These are phyloP conservation scores for Perilla frutescens DNA, from an alignment of 257 asterid species.

Conservation along the genomic window DNA sequence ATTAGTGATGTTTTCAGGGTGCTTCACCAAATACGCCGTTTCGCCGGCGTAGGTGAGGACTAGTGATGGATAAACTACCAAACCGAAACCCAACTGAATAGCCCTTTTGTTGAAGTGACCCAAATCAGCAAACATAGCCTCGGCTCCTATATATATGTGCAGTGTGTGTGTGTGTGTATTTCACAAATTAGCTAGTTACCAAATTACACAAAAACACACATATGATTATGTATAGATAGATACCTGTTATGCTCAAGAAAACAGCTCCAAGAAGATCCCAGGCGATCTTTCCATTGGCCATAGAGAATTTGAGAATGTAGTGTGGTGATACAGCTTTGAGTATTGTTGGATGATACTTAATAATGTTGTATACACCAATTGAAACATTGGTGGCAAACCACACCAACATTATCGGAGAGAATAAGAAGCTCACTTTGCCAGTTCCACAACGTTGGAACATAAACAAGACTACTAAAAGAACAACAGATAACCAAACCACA, in stretches of 20 bases:
- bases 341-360: conserved; percentile 51
- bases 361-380: conserved; percentile 63
- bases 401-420: conserved; percentile 68
- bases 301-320: conserved; percentile 51
- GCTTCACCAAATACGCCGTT: conserved; percentile 60
- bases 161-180: too few species aligned
- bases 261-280: conserved; percentile 75
- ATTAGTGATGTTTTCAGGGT: conserved; percentile 57
- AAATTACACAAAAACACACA: neutral
- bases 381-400: conserved; percentile 68
- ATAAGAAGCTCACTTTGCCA: conserved; percentile 64
- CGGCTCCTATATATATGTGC: conserved; percentile 51
- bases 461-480: conserved; percentile 54
- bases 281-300: conserved; percentile 49
- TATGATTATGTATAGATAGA: too few species aligned
- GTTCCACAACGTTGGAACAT: conserved; percentile 70
- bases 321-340: conserved; percentile 68
- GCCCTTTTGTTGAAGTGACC: conserved; percentile 78
- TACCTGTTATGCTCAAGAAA: conserved; percentile 69
- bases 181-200: neutral
- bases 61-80: conserved; percentile 72
- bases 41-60: conserved; percentile 70
- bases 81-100: conserved; percentile 68
- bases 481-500: conserved; percentile 65
- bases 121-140: conserved; percentile 86